Evolutionary conservation across 2,329 filamentous ascomycete species (phyloP).

Genomic region (Phaeomoniella chlamydospora): DNA sequence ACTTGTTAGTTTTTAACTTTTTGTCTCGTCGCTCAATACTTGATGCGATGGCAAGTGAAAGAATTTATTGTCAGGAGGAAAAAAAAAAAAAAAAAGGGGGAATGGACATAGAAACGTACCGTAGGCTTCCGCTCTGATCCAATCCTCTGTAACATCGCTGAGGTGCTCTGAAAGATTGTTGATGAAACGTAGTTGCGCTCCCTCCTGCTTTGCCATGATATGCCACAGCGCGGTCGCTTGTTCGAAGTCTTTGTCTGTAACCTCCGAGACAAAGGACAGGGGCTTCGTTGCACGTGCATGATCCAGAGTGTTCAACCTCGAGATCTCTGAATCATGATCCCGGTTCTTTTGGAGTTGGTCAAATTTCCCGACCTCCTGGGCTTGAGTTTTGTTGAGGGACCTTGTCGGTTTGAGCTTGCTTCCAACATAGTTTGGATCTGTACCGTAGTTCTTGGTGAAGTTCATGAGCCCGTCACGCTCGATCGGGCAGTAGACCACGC

Average conservation of each 20-base stretch:
- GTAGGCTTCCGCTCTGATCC: conserved; percentile 38
- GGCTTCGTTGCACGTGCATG: conserved; percentile 24
- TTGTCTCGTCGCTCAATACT: too few species aligned
- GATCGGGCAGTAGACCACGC: conserved; percentile 36
- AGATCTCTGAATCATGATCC: not conserved
- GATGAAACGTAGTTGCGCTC: conserved; percentile 49
- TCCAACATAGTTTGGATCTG: conserved; percentile 40
- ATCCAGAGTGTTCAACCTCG: conserved; percentile 23
- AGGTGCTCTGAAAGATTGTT: conserved; percentile 45
- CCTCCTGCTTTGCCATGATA: conserved; percentile 26
- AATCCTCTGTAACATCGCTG: conserved; percentile 37
- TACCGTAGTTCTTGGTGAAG: conserved; percentile 39
- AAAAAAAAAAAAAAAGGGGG: not conserved
- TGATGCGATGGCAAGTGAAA: too few species aligned
- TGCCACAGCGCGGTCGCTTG: conserved; percentile 29
- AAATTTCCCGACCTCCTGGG: not conserved
- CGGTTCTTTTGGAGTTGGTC: not conserved
- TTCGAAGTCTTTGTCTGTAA: conserved; percentile 29
- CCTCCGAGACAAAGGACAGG: conserved; percentile 22
- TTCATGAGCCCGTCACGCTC: conserved; percentile 22
- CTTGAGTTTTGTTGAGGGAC: conserved; percentile 4
- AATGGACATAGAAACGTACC: not conserved
- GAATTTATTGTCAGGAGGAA: too few species aligned
- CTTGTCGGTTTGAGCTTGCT: conserved; percentile 11
- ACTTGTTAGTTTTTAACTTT: not conserved